Evolutionary conservation across 2,329 filamentous ascomycete species (phyloP), one percentile per base, ranked within the genome.

Genomic region (Penicillium digitatum): DNA sequence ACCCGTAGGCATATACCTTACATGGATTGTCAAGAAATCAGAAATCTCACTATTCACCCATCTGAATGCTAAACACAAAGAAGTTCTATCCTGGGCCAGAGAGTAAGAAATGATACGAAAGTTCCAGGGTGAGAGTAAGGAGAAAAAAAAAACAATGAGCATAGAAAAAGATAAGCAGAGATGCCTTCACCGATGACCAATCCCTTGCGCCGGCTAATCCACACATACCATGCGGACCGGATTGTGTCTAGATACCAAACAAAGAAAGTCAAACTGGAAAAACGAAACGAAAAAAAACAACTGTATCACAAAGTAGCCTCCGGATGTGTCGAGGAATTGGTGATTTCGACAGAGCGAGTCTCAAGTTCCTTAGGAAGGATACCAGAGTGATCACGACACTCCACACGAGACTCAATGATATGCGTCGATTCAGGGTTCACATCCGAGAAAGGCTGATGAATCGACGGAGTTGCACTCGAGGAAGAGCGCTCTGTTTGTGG

Each of bases 341-440:
- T 65, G 26, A 74, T 67, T 50, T 74, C 72, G 16, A 73, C 66
- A 6, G 72, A 73, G 14, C 69, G 68, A 20, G 68, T 65, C 45
- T 73, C 69, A 4, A 74, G 59, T 57, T 74, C 72, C 46, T 74
- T 74, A 0, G 71, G 67, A 27, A 60, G 61, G 4, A 67, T 48
- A 40, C 53, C 60, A 20, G 61, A 48, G 11, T 55, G 50, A 38
- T 63, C 64, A 20, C 59, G 61, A n/a, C 56, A 14, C 12, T 52
- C 55, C n/a, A 51, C 46, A 4, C 42, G 40, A 14, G 64, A 31
- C 18, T 61, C 59, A 9, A 46, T 35, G 18, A 56, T 34, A 7
- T 59, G 38, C 4, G 46, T 40, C 2, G 59, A 34, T 47, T 57
- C 56, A 20, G 60, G 18, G 5, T 54, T 51, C 11, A 47, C 20